These are phyloP conservation scores for Penicillium cinerascens DNA, from an alignment of 495 filamentous ascomycete species.

Conservation along the genomic window DNA sequence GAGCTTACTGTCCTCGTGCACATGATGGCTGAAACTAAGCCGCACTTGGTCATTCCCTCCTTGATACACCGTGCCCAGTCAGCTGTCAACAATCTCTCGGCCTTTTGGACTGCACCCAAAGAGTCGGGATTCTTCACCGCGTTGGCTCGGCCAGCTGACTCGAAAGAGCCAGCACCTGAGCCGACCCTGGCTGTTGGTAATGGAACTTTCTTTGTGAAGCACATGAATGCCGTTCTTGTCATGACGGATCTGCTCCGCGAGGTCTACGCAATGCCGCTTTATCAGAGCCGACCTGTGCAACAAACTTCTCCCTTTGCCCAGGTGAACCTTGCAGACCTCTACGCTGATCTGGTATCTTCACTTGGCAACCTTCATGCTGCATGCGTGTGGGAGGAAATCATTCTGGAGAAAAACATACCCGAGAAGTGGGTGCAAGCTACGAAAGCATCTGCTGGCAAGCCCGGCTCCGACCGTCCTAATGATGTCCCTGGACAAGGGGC, in stretches of 20 bases:
- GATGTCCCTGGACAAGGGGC: constrained; percentile 29
- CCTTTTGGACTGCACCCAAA: constrained; percentile 54
- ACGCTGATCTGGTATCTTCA: constrained; percentile 60
- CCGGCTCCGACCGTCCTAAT: constrained; percentile 43
- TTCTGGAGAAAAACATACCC: constrained; percentile 64
- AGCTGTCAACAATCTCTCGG: constrained; percentile 62
- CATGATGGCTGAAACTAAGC: constrained; percentile 75
- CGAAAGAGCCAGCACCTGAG: constrained; percentile 18
- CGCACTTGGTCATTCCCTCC: constrained; percentile 76
- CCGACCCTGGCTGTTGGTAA: constrained; percentile 34
- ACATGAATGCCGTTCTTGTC: constrained; percentile 69
- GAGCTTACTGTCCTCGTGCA: constrained; percentile 71
- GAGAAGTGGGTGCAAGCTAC: constrained; percentile 64
- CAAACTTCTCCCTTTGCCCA: constrained; percentile 56
- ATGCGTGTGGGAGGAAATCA: constrained; percentile 78
- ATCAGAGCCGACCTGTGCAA: constrained; percentile 56
- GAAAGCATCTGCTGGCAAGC: constrained; percentile 46
- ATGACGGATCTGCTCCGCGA: constrained; percentile 69
- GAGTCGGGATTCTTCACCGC: constrained; percentile 63
- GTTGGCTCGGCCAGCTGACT: constrained; percentile 41
- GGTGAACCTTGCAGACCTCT: constrained; percentile 79
- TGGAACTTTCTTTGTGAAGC: constrained; percentile 73
- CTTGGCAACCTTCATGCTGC: constrained; percentile 73
- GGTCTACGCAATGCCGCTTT: constrained; percentile 63
- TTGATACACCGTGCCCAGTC: constrained; percentile 68